Percentiles rank a stretch among this genome's conserved stretches.
Evolutionary conservation across 1,284 basidiomycete genomes (phyloP).

Genomic region (Ceratobasidium sp.): DNA sequence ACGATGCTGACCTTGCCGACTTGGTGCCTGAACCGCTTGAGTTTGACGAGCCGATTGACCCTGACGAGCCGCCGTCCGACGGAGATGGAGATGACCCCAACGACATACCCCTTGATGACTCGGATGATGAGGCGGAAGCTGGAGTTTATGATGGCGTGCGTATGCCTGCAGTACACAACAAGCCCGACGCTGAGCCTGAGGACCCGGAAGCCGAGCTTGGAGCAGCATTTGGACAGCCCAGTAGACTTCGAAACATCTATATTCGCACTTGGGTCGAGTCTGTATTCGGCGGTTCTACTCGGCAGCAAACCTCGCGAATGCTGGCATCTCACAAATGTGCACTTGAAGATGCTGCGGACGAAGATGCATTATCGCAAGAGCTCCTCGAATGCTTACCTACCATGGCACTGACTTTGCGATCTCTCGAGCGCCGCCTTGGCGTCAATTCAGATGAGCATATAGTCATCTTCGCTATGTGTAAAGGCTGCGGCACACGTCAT

Average conservation of each 20-base stretch:
- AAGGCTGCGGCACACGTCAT: neutral
- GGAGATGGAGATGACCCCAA: no score
- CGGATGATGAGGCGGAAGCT: no score
- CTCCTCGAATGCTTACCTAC: neutral
- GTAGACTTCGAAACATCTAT: conserved; percentile 2
- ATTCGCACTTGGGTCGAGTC: neutral
- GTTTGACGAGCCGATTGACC: no score
- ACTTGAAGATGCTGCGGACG: neutral
- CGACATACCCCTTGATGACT: no score
- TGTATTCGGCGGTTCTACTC: neutral
- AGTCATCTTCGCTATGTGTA: neutral
- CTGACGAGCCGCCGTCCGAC: no score
- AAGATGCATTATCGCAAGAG: neutral
- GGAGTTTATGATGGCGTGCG: no score
- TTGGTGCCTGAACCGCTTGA: no score
- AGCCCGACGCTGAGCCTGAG: neutral
- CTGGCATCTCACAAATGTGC: neutral
- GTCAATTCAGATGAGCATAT: neutral
- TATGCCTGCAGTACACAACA: neutral
- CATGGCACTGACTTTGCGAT: neutral
- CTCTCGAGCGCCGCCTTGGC: conserved; percentile 1
- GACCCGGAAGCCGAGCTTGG: neutral
- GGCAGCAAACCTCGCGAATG: neutral
- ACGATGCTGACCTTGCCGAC: no score
- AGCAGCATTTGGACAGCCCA: neutral